phyloP scores from a whole-genome alignment of 2,329 filamentous ascomycete species.

The Dactylonectria macrodidyma region DNA sequence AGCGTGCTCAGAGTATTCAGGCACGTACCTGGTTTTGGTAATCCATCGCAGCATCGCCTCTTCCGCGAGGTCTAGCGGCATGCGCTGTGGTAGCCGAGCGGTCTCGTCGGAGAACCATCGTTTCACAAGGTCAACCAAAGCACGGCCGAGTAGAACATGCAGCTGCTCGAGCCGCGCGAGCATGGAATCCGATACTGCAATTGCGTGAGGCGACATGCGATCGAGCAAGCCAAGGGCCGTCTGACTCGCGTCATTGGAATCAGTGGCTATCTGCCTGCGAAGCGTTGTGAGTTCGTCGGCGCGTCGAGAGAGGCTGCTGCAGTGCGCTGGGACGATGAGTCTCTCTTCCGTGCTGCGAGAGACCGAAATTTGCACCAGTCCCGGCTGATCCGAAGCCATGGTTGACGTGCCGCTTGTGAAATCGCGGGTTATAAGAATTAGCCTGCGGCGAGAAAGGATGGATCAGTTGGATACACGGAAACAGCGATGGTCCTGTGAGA shows the following conservation, averaged over 20 bases:
- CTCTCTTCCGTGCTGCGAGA: constrained; percentile 33
- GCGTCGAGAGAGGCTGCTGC: constrained; percentile 29
- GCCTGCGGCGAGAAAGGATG: too few species aligned
- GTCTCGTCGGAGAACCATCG: constrained; percentile 33
- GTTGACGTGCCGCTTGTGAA: constrained; percentile 21
- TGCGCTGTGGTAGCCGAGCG: constrained; percentile 25
- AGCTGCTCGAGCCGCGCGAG: constrained; percentile 22
- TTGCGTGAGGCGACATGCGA: constrained; percentile 23
- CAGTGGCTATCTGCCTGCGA: constrained; percentile 20
- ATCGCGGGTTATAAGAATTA: too few species aligned
- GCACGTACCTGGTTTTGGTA: not conserved
- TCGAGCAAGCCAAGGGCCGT: constrained; percentile 19
- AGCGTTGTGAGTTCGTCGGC: constrained; percentile 24
- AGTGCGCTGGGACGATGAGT: constrained; percentile 28
- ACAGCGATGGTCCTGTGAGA: too few species aligned
- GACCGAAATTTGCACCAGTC: constrained; percentile 34
- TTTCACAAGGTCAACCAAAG: constrained; percentile 27
- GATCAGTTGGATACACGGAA: too few species aligned
- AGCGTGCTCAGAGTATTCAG: constrained; percentile 24
- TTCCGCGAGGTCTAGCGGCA: constrained; percentile 33
- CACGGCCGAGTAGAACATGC: constrained; percentile 24
- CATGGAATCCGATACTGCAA: constrained; percentile 21
- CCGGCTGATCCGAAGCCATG: constrained; percentile 15
- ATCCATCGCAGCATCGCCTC: constrained; percentile 30
- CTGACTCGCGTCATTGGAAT: constrained; percentile 15